Conservation (phyloP, 257 asterid genomes). For the Eustoma russellianum region DNA sequence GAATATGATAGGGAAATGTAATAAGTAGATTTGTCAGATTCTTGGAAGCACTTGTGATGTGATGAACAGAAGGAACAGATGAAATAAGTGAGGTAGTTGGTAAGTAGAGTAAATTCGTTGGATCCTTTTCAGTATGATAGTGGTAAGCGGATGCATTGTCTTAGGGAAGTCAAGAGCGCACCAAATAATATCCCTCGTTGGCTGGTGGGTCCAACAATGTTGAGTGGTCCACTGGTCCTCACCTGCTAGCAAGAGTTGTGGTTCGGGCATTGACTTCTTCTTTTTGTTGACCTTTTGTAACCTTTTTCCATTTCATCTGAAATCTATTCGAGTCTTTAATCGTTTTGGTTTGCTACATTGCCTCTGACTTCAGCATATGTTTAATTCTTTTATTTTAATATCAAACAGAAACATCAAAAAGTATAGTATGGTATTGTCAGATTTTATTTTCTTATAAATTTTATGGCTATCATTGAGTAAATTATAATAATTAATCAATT, state of each 20-base stretch:
- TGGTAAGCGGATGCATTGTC: neutral
- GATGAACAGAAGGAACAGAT: conserved; percentile 1
- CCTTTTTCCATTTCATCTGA: too few relatives aligned
- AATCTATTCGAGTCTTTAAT: too few relatives aligned
- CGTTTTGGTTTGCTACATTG: too few relatives aligned
- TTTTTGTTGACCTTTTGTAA: conserved; percentile 5
- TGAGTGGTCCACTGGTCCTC: neutral
- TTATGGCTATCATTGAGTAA: too few relatives aligned
- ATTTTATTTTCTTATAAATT: too few relatives aligned
- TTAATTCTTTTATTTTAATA: too few relatives aligned
- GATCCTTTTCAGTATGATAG: conserved; percentile 3
- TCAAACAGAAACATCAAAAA: too few relatives aligned
- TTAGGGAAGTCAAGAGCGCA: conserved; percentile 93
- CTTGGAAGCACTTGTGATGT: conserved; percentile 1
- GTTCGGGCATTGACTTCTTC: conserved; percentile 99
- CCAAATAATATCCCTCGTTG: conserved; percentile 56
- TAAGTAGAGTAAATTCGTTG: conserved; percentile 10
- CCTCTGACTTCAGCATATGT: too few relatives aligned
- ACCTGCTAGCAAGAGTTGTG: conserved; percentile 44
- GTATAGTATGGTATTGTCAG: too few relatives aligned
- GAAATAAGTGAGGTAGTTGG: conserved; percentile 19
- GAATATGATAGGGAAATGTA: conserved; percentile 14
- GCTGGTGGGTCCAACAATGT: conserved; percentile 20
- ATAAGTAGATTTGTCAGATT: conserved; percentile 12
- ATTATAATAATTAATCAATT: too few relatives aligned